Evolutionary conservation across 306 rosid genomes (phyloP).

Genomic region (Glycine latifolia): DNA sequence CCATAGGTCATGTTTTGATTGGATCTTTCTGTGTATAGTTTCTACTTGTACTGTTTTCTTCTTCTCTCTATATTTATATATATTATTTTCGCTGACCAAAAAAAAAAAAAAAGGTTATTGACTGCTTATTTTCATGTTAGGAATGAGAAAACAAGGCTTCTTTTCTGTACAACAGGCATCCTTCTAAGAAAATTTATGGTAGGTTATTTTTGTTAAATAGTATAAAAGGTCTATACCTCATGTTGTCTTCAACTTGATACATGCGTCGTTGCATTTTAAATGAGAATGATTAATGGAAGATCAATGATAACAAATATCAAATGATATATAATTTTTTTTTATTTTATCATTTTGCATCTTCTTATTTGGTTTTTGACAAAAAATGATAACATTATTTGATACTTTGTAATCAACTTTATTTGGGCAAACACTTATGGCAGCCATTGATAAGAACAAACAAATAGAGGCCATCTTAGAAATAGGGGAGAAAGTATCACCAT

Average conservation of each 20-base stretch:
- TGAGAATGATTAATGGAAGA: background rate
- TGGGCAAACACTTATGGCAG: too few relatives aligned
- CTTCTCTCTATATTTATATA: too few relatives aligned
- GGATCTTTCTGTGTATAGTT: too few relatives aligned
- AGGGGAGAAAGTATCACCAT: too few relatives aligned
- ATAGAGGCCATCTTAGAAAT: too few relatives aligned
- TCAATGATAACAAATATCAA: background rate
- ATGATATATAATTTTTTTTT: background rate
- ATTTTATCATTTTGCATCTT: background rate
- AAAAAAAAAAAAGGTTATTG: too few relatives aligned
- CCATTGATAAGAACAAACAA: too few relatives aligned
- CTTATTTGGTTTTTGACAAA: background rate
- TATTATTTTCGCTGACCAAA: too few relatives aligned
- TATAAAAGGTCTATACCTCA: constrained; percentile 14
- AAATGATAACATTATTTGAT: background rate
- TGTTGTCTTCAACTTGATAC: constrained; percentile 39
- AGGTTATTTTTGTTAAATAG: constrained; percentile 40
- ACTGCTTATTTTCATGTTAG: constrained; percentile 53
- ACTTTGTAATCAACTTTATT: background rate
- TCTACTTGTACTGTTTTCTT: too few relatives aligned
- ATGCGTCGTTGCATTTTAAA: background rate
- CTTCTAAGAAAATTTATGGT: constrained; percentile 91
- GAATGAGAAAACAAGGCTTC: constrained; percentile 89
- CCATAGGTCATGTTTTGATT: too few relatives aligned
- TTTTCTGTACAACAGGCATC: constrained; percentile 95